phyloP scores from a whole-genome alignment of 306 rosid genomes.

The Cucumis sativus region DNA sequence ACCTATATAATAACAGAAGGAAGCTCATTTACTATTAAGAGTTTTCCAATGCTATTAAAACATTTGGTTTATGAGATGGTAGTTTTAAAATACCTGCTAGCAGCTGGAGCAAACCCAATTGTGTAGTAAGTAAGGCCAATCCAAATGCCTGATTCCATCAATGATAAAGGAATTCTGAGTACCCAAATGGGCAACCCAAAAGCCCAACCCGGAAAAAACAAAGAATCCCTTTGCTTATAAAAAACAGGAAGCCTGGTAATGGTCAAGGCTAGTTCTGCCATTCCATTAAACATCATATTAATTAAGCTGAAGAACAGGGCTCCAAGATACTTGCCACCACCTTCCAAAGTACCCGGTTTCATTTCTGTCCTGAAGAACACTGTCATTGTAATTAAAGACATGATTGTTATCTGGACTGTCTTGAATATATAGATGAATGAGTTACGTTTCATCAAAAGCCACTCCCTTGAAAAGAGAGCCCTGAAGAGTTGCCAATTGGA shows the following conservation, averaged over 20 bases:
- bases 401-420: conserved; percentile 46
- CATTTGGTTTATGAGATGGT: not conserved
- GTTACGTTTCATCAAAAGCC: conserved; percentile 53
- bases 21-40: not conserved
- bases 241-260: conserved; percentile 50
- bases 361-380: conserved; percentile 56
- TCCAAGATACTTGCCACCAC: conserved; percentile 49
- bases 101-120: conserved; percentile 67
- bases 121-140: conserved; percentile 57
- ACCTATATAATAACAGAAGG: conserved; percentile 20
- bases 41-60: not conserved
- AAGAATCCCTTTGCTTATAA: conserved; percentile 61
- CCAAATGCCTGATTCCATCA: conserved; percentile 66
- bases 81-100: conserved; percentile 36
- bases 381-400: conserved; percentile 53
- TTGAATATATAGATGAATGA: conserved; percentile 53
- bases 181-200: conserved; percentile 65
- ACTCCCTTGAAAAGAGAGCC: conserved; percentile 68
- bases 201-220: conserved; percentile 62
- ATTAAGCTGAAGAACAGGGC: conserved; percentile 53
- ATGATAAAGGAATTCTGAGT: conserved; percentile 56
- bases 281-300: conserved; percentile 71
- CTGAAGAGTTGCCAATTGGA: conserved; percentile 53
- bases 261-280: conserved; percentile 64
- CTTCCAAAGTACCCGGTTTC: conserved; percentile 41